Base-by-base conservation (phyloP, 2,329 filamentous ascomycete species). In the Fusarium albosuccineum region DNA sequence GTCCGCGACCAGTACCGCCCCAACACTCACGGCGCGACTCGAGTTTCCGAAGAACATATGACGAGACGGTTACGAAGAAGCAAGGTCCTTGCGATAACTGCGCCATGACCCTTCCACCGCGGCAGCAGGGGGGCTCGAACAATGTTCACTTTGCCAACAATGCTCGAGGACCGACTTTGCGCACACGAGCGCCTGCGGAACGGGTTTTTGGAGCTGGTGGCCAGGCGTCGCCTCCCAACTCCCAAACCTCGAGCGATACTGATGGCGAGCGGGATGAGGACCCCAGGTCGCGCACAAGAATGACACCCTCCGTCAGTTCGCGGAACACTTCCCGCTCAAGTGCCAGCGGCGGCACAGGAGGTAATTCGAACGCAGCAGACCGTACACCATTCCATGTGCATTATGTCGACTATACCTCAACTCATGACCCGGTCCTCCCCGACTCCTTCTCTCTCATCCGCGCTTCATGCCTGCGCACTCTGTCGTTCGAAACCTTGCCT, bases 31-130 rank as follows among this genome's bases (percentile, higher is more conserved):
- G 85, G 34, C 83, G 84, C 60, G 87, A 89, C 62, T 87, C 87
- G 26, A 86, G 84, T 73, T 90, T 89, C 68, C 82, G 83, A 60
- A 84, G 85, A 71, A 90, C 88, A 1, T 90, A 90, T 67, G 87
- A 90, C 68, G 87, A 90, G 63, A 86, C 85, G n/a, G 87, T 88
- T 27, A 89, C 86, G 42, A 87, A 85, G 75, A 85, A 86, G 60
- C 87, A 88, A 53, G 86, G 85, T 8, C 88, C 89, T 22, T 91
- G 89, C 74, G 87, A 90, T 64, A 91, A 91, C 76, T 91, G 89
- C 74, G 88, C 89, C 60, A 83, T 91, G 71, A 91, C 88, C 1
- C 77, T 91, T 8, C 89, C 89, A 0, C 73, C 70, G 14, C 72
- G 75, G 33, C 78, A 78, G 46, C 66, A 75, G n/a, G 70, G 70